Conservation (phyloP, 1,284 basidiomycete genomes). For the Papiliotrema fonsecae region DNA sequence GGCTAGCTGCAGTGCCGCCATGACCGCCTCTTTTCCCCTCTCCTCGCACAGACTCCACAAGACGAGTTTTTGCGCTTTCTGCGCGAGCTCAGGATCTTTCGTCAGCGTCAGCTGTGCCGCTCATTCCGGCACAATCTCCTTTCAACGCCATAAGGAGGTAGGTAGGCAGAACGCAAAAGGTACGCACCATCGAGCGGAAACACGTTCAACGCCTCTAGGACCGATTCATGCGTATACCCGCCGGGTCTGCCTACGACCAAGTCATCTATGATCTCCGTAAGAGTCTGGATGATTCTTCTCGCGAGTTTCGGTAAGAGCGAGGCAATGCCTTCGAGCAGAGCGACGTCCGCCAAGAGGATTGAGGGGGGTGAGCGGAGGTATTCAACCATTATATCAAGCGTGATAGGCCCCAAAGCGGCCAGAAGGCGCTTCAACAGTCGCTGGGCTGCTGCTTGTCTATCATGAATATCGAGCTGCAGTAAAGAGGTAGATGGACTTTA, state of each 20-base stretch:
- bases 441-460: conserved; percentile 22
- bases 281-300: conserved; percentile 20
- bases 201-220: conserved; percentile 25
- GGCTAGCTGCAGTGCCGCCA: conserved; percentile 26
- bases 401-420: conserved; percentile 27
- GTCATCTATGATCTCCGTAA: conserved; percentile 29
- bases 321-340: conserved; percentile 29
- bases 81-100: conserved; percentile 20
- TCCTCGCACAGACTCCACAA: conserved; percentile 32
- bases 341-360: conserved; percentile 25
- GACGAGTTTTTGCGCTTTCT: conserved; percentile 24
- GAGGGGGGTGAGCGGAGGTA: conserved; percentile 23
- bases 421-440: conserved; percentile 21
- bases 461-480: not conserved
- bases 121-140: too few relatives aligned
- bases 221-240: conserved; percentile 12
- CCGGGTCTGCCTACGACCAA: conserved; percentile 9
- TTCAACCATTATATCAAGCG: conserved; percentile 24
- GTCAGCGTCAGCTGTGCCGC: not conserved
- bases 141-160: not conserved
- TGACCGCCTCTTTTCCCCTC: conserved; percentile 20
- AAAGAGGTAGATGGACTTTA: too few relatives aligned
- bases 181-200: conserved; percentile 32
- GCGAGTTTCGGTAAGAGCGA: conserved; percentile 24
- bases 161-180: too few relatives aligned